A percentile compares a stretch with the other conserved stretches of the same genome.
phyloP scores from a whole-genome alignment of 345 rosid genomes.

The Nephelium lappaceum region DNA sequence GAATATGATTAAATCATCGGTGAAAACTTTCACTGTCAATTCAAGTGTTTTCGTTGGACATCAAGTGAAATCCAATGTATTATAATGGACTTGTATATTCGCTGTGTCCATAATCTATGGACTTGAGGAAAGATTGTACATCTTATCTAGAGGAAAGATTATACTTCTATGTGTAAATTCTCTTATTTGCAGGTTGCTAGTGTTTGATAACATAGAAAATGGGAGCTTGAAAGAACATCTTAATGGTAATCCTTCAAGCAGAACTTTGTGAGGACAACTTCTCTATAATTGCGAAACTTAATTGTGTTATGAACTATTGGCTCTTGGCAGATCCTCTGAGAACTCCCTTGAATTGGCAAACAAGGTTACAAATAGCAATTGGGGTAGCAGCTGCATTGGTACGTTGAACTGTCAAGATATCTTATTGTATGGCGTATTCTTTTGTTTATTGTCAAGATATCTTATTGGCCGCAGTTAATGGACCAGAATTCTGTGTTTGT shows the following conservation, averaged over 20 bases:
- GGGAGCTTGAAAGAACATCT: slow-evolving; percentile 96
- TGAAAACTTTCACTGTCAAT: neutral
- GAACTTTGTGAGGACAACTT: slow-evolving; percentile 9
- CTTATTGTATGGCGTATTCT: slow-evolving; percentile 2
- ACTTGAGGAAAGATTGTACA: neutral
- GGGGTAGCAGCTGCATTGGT: slow-evolving; percentile 98
- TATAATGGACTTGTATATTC: neutral
- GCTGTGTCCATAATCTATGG: neutral
- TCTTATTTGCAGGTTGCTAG: slow-evolving; percentile 60
- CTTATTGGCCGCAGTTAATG: neutral
- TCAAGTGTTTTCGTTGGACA: neutral
- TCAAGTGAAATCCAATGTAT: neutral
- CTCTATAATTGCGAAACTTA: slow-evolving; percentile 6
- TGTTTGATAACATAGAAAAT: slow-evolving; percentile 73
- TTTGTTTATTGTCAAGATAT: too few species aligned
- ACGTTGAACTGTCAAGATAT: slow-evolving; percentile 30
- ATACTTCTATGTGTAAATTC: neutral
- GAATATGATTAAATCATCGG: neutral
- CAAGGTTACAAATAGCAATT: slow-evolving; percentile 72
- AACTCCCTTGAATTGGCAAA: slow-evolving; percentile 91
- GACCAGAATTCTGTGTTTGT: neutral
- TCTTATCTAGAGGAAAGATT: neutral
- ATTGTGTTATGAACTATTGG: slow-evolving; percentile 4
- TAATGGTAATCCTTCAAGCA: slow-evolving; percentile 54
- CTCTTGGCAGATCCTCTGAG: slow-evolving; percentile 79